Conservation (phyloP, 495 filamentous ascomycete genomes). For the Hyaloscypha bicolor region DNA sequence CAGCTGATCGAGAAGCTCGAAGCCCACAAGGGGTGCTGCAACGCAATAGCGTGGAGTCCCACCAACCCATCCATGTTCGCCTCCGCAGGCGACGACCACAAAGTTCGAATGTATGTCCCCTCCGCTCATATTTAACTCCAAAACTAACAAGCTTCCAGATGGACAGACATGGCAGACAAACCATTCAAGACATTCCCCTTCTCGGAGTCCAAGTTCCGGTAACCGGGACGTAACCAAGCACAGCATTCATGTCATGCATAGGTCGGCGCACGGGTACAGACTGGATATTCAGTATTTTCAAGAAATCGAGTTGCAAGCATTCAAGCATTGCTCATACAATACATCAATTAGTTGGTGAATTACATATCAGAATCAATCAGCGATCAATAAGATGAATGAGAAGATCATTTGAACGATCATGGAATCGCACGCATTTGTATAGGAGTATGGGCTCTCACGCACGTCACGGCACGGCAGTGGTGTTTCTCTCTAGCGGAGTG, state of each 20-base stretch:
- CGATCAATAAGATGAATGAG: not conserved
- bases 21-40: constrained; percentile 81
- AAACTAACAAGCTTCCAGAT: constrained; percentile 21
- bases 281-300: not conserved
- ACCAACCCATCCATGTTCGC: constrained; percentile 83
- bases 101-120: constrained; percentile 77
- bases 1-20: constrained; percentile 72
- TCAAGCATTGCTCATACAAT: not conserved
- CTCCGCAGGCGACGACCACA: constrained; percentile 84
- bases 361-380: not conserved
- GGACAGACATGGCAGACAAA: constrained; percentile 21
- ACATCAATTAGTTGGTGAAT: constrained; percentile 3
- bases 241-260: not conserved
- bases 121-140: not conserved
- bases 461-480: not conserved
- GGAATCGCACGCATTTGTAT: constrained; percentile 21
- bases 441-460: constrained; percentile 19
- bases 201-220: not conserved
- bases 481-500: not conserved
- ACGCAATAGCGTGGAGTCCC: constrained; percentile 92
- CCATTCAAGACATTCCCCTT: not conserved
- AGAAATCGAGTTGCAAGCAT: not conserved
- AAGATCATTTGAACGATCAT: constrained; percentile 19
- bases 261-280: constrained; percentile 3
- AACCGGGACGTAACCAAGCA: not conserved